Percentiles rank a stretch among this genome's conserved stretches.
These are phyloP conservation scores for Globisporangium acanthophoron DNA, from an alignment of 352 stramenopile species.

Conservation along the genomic window DNA sequence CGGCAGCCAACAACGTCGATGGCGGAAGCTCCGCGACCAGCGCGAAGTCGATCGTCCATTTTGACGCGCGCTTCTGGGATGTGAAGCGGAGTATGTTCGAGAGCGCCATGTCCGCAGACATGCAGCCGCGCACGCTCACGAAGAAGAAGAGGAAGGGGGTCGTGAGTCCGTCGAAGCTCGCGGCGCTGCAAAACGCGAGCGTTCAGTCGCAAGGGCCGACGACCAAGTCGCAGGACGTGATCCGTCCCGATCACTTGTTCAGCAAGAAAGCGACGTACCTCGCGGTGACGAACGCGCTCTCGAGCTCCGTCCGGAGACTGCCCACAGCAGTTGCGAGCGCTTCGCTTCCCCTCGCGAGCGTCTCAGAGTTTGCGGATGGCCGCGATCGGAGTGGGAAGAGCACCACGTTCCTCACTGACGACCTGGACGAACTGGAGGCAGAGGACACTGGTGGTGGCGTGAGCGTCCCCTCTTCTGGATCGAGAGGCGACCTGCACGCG, in stretches of 20 bases:
- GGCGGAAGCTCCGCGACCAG: neutral
- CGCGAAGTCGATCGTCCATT: slow-evolving; percentile 22
- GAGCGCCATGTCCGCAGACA: neutral
- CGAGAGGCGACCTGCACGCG: neutral
- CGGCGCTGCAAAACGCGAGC: slow-evolving; percentile 41
- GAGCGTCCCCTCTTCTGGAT: no score
- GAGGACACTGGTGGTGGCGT: no score
- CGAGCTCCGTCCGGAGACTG: slow-evolving; percentile 45
- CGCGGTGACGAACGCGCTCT: slow-evolving; percentile 52
- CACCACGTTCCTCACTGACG: slow-evolving; percentile 16
- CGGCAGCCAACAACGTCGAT: neutral
- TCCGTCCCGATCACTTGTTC: slow-evolving; percentile 59
- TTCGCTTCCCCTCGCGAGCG: slow-evolving; percentile 24
- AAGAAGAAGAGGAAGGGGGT: slow-evolving; percentile 21
- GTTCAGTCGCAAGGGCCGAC: slow-evolving; percentile 18
- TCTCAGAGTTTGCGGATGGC: slow-evolving; percentile 12
- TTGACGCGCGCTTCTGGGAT: slow-evolving; percentile 64
- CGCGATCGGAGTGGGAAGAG: neutral
- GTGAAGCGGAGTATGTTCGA: slow-evolving; percentile 71
- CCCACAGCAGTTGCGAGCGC: slow-evolving; percentile 27
- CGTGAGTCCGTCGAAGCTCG: slow-evolving; percentile 39
- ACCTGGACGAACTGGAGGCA: no score
- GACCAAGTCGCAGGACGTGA: slow-evolving; percentile 45
- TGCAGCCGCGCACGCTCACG: slow-evolving; percentile 23
- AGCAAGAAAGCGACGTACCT: slow-evolving; percentile 60